Evolutionary conservation across 208 protist genomes (phyloP).

Genomic region (Leishmania turanica): DNA sequence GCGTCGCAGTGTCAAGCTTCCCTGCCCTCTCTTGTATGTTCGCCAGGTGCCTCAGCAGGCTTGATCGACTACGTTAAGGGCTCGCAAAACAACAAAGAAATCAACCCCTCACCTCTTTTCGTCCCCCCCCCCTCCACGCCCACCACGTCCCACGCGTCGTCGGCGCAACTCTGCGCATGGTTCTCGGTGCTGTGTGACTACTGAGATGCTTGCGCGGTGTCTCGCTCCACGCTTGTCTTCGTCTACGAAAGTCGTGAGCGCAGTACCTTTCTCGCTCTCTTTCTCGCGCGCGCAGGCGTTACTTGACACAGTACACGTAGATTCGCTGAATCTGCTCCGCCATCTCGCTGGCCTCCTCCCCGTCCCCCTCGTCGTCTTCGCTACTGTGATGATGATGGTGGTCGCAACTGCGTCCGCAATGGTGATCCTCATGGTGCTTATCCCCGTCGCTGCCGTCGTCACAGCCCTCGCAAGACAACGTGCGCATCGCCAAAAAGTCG

Average conservation of each 20-base stretch:
- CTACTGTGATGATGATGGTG: neutral
- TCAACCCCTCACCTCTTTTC: neutral
- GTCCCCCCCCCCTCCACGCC: too few species aligned
- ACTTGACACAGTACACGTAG: conserved; percentile 56
- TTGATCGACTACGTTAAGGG: neutral
- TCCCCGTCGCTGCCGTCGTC: neutral
- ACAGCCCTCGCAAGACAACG: neutral
- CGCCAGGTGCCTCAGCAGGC: neutral
- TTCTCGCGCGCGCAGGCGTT: neutral
- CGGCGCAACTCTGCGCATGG: too few species aligned
- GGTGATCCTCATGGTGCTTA: conserved; percentile 1
- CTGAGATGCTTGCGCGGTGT: neutral
- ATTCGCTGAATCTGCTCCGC: conserved; percentile 47
- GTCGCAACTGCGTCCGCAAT: neutral
- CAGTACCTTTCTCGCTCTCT: neutral
- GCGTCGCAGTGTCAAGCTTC: neutral
- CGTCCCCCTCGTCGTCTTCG: conserved; percentile 20
- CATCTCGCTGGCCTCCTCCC: conserved; percentile 25
- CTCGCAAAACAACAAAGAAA: too few species aligned
- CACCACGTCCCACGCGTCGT: too few species aligned
- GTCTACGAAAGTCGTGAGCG: neutral
- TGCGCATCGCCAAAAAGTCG: conserved; percentile 33
- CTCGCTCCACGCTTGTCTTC: neutral
- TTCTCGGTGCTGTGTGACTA: too few species aligned
- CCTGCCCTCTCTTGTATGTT: neutral